These are phyloP conservation scores for Glaciozyma antarctica DNA, from an alignment of 768 basidiomycete species.

Conservation along the genomic window DNA sequence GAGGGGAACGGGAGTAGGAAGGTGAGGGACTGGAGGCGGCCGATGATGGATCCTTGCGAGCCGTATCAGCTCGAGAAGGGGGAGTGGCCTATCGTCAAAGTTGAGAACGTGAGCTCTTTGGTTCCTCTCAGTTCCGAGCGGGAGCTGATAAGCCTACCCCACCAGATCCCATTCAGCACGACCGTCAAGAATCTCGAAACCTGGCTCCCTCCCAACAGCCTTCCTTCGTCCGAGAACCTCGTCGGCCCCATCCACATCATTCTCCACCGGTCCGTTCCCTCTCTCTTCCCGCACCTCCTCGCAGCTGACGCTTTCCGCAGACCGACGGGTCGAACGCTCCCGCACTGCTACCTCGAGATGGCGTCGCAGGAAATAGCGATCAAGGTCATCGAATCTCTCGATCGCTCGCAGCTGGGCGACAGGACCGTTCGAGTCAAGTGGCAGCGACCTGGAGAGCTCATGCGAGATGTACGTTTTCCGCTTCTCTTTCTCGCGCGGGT, in stretches of 20 bases:
- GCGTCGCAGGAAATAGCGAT: neutral
- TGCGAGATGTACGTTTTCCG: slow-evolving; percentile 16
- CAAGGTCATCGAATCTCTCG: neutral
- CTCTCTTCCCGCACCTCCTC: neutral
- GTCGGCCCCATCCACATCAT: slow-evolving; percentile 22
- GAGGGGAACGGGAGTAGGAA: slow-evolving; percentile 4
- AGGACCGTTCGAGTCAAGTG: slow-evolving; percentile 27
- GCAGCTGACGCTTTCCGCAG: neutral
- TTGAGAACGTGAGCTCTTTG: slow-evolving; percentile 15
- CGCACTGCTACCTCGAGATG: slow-evolving; percentile 29
- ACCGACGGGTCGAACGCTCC: slow-evolving; percentile 23
- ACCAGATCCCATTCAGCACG: slow-evolving; percentile 21
- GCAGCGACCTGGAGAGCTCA: slow-evolving; percentile 22
- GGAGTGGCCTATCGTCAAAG: slow-evolving; percentile 17
- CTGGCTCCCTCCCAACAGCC: slow-evolving; percentile 9
- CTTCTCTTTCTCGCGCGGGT: neutral
- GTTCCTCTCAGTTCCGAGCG: neutral
- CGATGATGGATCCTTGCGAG: neutral
- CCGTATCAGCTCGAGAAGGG: neutral
- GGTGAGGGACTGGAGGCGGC: neutral
- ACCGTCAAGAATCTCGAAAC: neutral
- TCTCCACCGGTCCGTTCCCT: slow-evolving; percentile 18
- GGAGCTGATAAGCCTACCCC: neutral
- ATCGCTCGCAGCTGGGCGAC: slow-evolving; percentile 16
- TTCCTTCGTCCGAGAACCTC: neutral